Percentiles rank a stretch among this genome's conserved stretches.
Conservation (phyloP, 176 grass and related monocot genomes). For the Miscanthus lutarioriparius region DNA sequence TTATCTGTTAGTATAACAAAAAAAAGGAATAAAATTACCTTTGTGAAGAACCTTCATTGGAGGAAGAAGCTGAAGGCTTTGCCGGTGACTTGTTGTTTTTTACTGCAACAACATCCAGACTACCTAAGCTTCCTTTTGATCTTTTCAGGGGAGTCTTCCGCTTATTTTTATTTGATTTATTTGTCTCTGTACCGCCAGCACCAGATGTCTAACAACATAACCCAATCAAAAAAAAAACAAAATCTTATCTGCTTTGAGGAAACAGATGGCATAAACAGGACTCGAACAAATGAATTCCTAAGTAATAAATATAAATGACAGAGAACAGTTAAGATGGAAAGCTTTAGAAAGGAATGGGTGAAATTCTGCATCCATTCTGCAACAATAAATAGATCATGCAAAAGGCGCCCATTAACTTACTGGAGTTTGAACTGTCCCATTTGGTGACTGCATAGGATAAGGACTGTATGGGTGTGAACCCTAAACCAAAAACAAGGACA, state of each 20-base stretch:
- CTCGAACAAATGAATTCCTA: slow-evolving; percentile 13
- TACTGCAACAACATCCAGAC: slow-evolving; percentile 43
- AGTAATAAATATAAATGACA: slow-evolving; percentile 27
- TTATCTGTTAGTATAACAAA: slow-evolving; percentile 9
- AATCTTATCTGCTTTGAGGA: slow-evolving; percentile 21
- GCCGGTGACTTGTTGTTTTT: slow-evolving; percentile 45
- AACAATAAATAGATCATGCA: slow-evolving; percentile 16
- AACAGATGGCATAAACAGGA: slow-evolving; percentile 1
- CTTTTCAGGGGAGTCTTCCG: slow-evolving; percentile 47
- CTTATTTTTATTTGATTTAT: slow-evolving; percentile 57
- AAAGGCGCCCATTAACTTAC: slow-evolving; percentile 47
- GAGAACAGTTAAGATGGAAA: slow-evolving; percentile 13
- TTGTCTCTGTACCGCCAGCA: slow-evolving; percentile 47
- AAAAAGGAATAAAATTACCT: slow-evolving; percentile 43
- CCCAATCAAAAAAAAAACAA: slow-evolving; percentile 11
- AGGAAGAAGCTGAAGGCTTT: slow-evolving; percentile 51
- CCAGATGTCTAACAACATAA: slow-evolving; percentile 49
- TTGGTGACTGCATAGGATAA: slow-evolving; percentile 55
- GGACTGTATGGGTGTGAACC: slow-evolving; percentile 60
- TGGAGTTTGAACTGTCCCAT: slow-evolving; percentile 56
- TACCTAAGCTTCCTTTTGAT: slow-evolving; percentile 65
- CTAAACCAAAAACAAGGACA: slow-evolving; percentile 37
- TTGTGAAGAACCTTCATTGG: slow-evolving; percentile 60
- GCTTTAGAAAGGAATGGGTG: background rate
- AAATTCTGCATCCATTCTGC: slow-evolving; percentile 6